Evolutionary conservation across 2,329 filamentous ascomycete species (phyloP), one percentile per base, ranked within the genome.

Genomic region (Fusarium udum): DNA sequence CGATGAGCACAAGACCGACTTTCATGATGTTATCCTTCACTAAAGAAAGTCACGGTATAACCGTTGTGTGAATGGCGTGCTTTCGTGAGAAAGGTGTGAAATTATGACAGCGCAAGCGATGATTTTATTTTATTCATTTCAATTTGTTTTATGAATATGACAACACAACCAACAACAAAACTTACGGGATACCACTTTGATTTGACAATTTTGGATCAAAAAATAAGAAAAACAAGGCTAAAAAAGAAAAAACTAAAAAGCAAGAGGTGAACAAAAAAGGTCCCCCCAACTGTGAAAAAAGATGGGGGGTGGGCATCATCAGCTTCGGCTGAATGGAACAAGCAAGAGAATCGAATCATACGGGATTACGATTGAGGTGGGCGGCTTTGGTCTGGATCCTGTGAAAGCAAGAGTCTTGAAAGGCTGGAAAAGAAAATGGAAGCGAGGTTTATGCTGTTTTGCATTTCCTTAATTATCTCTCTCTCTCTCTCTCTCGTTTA

Each of bases 1-100:
- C 28, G 88, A 85, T 70, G 87, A 87, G 62, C 83, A 88, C 83
- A 86, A 88, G 83, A 84, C 83, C 51, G 89, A 91, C 83, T 90
- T 84, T 79, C 81, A 86, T 80, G 85, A 88, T 76, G 81, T 86
- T 45, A 82, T 82, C 37, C 79, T 85, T 69, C 81, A 84, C 79
- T 84, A 78, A 67, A 67, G 61, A 79, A 62, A 65, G 61, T 34
- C n/a, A 55, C 20, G 66, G 64, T 34, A 12, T 36, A 12, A 31
- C 20, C 34, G 40, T 55, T 55, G 53, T 55, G 57, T 55, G 57
- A n/a, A 32, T 58, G 58, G 51, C 49, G 51, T 53, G 49, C 37
- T 67, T 61, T 63, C 59, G 62, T 48, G 46, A 61, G 26, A 45
- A 55, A 55, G 56, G 39, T 31, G 46, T 73, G 32, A 26, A 52